Conservation (phyloP, 2,329 filamentous ascomycete genomes). For the Clarireedia monteithiana region DNA sequence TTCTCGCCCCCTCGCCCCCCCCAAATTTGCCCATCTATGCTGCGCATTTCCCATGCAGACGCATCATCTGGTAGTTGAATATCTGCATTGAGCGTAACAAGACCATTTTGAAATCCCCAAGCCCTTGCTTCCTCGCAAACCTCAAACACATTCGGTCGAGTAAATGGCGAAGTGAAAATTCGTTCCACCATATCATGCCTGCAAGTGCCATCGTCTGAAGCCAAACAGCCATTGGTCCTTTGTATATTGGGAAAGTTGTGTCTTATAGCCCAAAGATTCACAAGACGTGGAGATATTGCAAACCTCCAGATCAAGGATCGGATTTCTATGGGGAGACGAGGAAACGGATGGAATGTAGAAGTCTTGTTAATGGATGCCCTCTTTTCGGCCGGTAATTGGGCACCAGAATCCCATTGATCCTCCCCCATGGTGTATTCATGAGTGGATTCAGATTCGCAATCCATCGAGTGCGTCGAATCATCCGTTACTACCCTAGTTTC, state of each 20-base stretch:
- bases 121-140: neutral
- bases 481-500: no score
- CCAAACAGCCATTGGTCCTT: neutral
- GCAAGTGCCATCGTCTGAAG: neutral
- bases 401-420: neutral
- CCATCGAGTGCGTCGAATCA: no score
- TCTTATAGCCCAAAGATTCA: neutral
- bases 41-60: neutral
- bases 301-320: neutral
- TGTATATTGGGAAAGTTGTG: neutral
- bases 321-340: neutral
- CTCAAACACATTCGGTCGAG: neutral
- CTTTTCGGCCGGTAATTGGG: neutral
- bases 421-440: no score
- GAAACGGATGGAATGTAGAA: neutral
- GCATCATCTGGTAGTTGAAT: neutral
- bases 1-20: no score
- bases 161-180: neutral
- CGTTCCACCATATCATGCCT: neutral
- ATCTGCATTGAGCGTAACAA: neutral
- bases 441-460: no score
- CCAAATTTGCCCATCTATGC: neutral
- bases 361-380: no score
- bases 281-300: neutral
- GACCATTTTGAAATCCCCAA: neutral